Percentiles rank a stretch among this genome's conserved stretches.
Conservation (phyloP, 805 yeast species). For the Yarrowia porcina region DNA sequence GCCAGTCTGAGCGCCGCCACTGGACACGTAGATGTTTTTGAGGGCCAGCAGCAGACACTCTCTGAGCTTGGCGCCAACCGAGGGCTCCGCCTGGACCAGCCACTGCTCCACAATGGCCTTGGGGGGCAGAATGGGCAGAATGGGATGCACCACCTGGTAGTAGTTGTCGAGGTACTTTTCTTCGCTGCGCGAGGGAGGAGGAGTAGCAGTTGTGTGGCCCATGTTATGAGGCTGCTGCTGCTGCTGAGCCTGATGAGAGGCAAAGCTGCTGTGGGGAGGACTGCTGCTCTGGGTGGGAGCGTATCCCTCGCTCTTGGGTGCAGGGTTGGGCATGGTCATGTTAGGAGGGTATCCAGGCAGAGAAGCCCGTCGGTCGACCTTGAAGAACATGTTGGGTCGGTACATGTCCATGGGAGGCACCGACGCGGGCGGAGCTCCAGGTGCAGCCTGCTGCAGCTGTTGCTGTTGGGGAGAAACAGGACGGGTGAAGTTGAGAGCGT, state of each 20-base stretch:
- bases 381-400: conserved; percentile 22
- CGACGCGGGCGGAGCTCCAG: neutral
- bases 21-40: conserved; percentile 18
- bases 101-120: conserved; percentile 30
- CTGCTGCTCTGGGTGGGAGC: neutral
- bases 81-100: conserved; percentile 36
- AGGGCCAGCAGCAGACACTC: conserved; percentile 14
- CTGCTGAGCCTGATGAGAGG: conserved; percentile 7
- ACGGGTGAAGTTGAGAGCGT: conserved; percentile 10
- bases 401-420: conserved; percentile 25
- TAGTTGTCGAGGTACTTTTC: conserved; percentile 39
- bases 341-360: conserved; percentile 1
- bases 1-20: conserved; percentile 21
- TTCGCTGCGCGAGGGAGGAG: conserved; percentile 31
- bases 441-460: conserved; percentile 21
- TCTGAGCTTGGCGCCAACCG: conserved; percentile 31
- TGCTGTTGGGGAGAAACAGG: conserved; percentile 19
- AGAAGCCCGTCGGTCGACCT: conserved; percentile 13
- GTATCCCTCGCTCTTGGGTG: conserved; percentile 7
- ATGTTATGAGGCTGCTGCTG: neutral
- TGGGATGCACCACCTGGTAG: conserved; percentile 41
- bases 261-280: neutral
- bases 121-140: conserved; percentile 42
- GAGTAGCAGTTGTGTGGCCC: conserved; percentile 2
- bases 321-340: conserved; percentile 6